Evolutionary conservation across 768 basidiomycete species (phyloP).

Genomic region (Tephrocybe sp.): DNA sequence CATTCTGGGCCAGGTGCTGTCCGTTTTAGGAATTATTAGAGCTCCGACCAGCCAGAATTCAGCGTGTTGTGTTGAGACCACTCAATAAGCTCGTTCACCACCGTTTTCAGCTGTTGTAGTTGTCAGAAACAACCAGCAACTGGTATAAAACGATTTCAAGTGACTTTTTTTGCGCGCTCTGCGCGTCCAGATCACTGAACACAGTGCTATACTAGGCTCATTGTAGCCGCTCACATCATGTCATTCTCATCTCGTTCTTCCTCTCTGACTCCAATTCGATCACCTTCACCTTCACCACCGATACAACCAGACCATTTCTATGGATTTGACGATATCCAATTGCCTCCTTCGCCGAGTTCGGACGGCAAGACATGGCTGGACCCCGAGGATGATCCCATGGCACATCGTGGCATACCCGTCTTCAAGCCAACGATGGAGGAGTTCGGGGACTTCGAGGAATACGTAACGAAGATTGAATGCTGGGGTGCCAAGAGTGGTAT

Average conservation of each 20-base stretch:
- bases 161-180: conserved; percentile 1
- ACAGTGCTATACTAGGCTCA: conserved; percentile 4
- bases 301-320: conserved; percentile 88
- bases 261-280: conserved; percentile 48
- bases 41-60: conserved; percentile 23
- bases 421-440: conserved; percentile 94
- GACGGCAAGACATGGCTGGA: conserved; percentile 67
- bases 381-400: conserved; percentile 79
- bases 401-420: conserved; percentile 91
- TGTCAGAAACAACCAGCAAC: conserved; percentile 6
- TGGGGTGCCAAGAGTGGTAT: conserved; percentile 94
- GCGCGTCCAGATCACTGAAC: conserved; percentile 6
- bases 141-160: background rate
- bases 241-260: conserved; percentile 36
- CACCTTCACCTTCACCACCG: conserved; percentile 52
- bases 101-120: conserved; percentile 6
- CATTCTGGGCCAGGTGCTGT: conserved; percentile 11
- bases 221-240: conserved; percentile 24
- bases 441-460: conserved; percentile 89
- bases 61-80: conserved; percentile 3
- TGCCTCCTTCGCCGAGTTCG: conserved; percentile 61
- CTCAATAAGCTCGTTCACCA: conserved; percentile 12
- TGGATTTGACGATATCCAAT: conserved; percentile 48
- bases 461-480: conserved; percentile 81
- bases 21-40: conserved; percentile 31